Evolutionary conservation across 306 rosid genomes (phyloP).

Genomic region (Glycyrrhiza uralensis): DNA sequence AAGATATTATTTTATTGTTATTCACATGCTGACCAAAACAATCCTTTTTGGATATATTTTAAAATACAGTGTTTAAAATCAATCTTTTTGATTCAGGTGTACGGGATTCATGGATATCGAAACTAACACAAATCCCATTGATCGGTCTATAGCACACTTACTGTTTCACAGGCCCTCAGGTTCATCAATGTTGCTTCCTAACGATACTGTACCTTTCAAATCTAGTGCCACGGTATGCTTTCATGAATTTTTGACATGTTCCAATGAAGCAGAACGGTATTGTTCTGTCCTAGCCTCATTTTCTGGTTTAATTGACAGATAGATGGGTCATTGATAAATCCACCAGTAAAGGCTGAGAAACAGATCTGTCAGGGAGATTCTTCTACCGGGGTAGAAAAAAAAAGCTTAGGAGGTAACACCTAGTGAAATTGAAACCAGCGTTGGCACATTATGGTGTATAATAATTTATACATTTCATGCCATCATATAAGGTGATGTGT

Average conservation of each 20-base stretch:
- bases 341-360: constrained; percentile 41
- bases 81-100: constrained; percentile 49
- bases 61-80: background rate
- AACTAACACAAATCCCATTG: constrained; percentile 82
- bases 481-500: constrained; percentile 22
- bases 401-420: constrained; percentile 14
- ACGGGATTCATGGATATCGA: constrained; percentile 63
- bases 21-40: constrained; percentile 1
- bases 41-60: background rate
- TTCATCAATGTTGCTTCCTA: constrained; percentile 39
- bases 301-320: constrained; percentile 38
- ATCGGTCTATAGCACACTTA: constrained; percentile 85
- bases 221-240: constrained; percentile 49
- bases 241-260: constrained; percentile 3
- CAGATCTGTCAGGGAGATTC: constrained; percentile 49
- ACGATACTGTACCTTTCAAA: constrained; percentile 31
- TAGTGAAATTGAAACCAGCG: constrained; percentile 7
- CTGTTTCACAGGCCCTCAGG: constrained; percentile 76
- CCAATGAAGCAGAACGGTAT: background rate
- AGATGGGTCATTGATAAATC: constrained; percentile 41
- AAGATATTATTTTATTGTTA: background rate
- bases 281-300: constrained; percentile 22
- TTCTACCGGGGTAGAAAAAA: constrained; percentile 18
- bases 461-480: background rate
- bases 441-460: constrained; percentile 11